A percentile compares a stretch with the other conserved stretches of the same genome.
Conservation (phyloP, 1,284 basidiomycete genomes). For the Heterobasidion parviporum region DNA sequence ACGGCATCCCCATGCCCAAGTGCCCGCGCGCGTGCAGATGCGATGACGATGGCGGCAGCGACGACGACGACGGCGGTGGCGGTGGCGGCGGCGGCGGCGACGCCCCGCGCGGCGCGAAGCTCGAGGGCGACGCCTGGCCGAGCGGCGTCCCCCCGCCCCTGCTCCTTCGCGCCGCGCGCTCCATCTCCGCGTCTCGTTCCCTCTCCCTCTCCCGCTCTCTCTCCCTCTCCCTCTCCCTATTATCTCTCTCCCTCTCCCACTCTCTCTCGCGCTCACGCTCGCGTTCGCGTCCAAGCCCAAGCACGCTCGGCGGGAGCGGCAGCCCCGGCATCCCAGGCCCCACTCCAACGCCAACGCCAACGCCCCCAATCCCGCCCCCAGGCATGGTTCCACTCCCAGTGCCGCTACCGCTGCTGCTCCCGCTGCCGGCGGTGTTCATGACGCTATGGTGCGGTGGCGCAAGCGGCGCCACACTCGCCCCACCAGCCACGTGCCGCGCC, state of each 20-base stretch:
- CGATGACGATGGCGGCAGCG: too few species aligned
- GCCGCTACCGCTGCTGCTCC: neutral
- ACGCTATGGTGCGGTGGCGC: slow-evolving; percentile 2
- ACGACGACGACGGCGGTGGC: too few species aligned
- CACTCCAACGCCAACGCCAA: neutral
- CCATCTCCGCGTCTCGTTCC: slow-evolving; percentile 1
- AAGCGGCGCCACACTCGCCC: neutral
- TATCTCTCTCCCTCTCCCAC: slow-evolving; percentile 4
- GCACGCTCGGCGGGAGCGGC: slow-evolving; percentile 2
- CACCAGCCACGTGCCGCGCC: slow-evolving; percentile 5
- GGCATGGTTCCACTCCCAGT: neutral
- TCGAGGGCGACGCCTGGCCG: too few species aligned
- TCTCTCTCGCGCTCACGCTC: slow-evolving; percentile 13
- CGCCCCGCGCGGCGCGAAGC: too few species aligned
- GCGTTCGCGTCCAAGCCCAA: neutral
- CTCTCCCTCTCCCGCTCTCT: slow-evolving; percentile 8
- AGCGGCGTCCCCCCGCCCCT: neutral
- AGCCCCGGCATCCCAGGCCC: neutral
- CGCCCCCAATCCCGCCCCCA: neutral
- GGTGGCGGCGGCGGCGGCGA: too few species aligned
- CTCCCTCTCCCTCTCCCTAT: slow-evolving; percentile 6
- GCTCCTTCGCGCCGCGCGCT: slow-evolving; percentile 10
- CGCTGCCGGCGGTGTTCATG: neutral
- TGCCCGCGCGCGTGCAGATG: too few species aligned
- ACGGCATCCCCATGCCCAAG: too few species aligned